Evolutionary conservation across 73 alveolate genomes (phyloP), one percentile per base, ranked within the genome.

Genomic region (Paramecium sonneborni): DNA sequence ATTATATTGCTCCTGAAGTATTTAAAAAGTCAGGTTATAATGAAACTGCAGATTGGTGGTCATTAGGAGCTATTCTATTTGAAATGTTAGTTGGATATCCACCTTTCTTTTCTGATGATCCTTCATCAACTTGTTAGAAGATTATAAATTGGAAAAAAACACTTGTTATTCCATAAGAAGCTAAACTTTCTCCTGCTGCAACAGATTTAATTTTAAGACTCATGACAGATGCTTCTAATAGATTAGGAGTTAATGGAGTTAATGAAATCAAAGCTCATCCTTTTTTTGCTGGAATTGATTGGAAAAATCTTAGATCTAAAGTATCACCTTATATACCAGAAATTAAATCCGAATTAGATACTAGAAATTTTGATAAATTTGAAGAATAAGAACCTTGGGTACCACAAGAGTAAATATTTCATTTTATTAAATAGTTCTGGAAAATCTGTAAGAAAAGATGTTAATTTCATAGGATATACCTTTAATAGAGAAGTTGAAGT

Each of bases 1-100:
- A 98, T 94, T 98, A 98, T 68, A 98, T 98, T 7, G 99, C 99
- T 1, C 99, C 99, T 1, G 99, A 98, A 93, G 99, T 98, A 10
- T 97, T 98, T 48, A 98, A 98, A 26, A 85, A 97, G 52, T 84
- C 95, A 89, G 98, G 98, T 15, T 93, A 93, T 67, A 69, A 57
- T 72, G 96, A 93, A 57, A 93, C 88, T 6, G 97, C 97, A 32
- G 99, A 98, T 93, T 98, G 99, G 98, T 96, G 98, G 99, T 93
- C 97, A 76, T 92, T 96, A n/a, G 99, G 99, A 34, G 99, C 95
- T 39, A 96, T 95, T 46, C 88, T 96, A 57, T 96, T 95, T 92
- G 99, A 96, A 93, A 95, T 96, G 98, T 86, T 95, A 35, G 97
- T 94, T 20, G 99, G 99, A 37, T 95, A 96, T 92, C 97, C 99